Evolutionary conservation across 305 asterid species (phyloP).

Genomic region (Fraxinus latifolia): DNA sequence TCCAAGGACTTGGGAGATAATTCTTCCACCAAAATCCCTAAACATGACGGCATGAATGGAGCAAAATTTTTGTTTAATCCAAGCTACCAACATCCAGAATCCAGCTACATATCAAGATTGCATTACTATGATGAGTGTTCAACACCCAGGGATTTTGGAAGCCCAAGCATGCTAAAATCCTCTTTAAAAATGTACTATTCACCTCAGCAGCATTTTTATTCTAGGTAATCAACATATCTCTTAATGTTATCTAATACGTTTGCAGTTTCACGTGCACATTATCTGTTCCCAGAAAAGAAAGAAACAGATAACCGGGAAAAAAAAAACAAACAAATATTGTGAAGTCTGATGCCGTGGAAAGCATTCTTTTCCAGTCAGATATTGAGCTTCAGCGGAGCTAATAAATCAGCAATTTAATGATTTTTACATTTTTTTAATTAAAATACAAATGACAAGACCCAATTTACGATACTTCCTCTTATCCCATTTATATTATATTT

Average conservation of each 20-base stretch:
- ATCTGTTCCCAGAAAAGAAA: neutral
- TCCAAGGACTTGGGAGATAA: neutral
- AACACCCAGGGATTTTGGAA: neutral
- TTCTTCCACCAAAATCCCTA: neutral
- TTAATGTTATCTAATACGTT: neutral
- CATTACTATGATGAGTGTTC: neutral
- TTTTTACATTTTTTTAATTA: neutral
- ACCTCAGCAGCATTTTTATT: neutral
- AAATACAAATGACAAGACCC: neutral
- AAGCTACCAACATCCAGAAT: neutral
- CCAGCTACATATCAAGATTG: neutral
- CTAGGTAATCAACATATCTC: neutral
- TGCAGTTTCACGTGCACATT: neutral
- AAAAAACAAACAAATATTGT: neutral
- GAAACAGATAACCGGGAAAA: neutral
- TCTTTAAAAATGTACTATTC: neutral
- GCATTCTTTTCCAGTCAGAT: neutral
- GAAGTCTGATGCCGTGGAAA: neutral
- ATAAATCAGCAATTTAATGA: neutral
- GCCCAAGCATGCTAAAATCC: neutral
- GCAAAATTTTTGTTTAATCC: neutral
- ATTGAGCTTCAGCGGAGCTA: neutral
- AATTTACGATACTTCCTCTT: conserved; percentile 3
- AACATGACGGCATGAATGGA: neutral
- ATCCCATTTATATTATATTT: neutral